Base-by-base conservation (phyloP, 2,329 filamentous ascomycete species). In the Sporothrix euskadiensis region DNA sequence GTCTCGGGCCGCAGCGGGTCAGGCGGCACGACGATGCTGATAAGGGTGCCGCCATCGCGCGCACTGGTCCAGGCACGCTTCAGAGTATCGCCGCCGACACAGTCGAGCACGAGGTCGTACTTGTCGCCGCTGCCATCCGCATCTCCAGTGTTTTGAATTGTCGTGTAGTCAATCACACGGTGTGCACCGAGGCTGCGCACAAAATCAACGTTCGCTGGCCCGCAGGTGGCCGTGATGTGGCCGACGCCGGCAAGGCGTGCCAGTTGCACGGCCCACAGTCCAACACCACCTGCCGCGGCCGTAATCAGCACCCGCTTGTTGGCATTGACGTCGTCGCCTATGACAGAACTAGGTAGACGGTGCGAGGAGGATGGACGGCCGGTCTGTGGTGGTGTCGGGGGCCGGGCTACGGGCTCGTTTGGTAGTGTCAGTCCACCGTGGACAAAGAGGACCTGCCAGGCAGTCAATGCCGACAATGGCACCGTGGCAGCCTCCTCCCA, bases 401-500 rank as follows among this genome's bases (percentile, higher is more conserved):
- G 54, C 35, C 61, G 69, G 1, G 30, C 3, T 6, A 65, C 19
- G 12, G 70, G 71, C 32, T 26, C 61, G 32, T 26, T 32, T 0
- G 76, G 76, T 52, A 68, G 39, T 5, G 22, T 52, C 19, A 78
- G 59, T 10, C 75, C 75, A 9, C 71, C 73, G 65, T 75, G 74
- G 3, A 71, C 72, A 73, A 78, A 79, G 10, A 79, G 76, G 2
- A 76, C 77, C 66, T 78, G 77, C 75, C 75, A 78, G 9, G 77
- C 78, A 7, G 76, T 76, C n/a, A 77, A 57, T 4, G 70, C 77
- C 49, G 77, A 76, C 39, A 77, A 63, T 4, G 78, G 78, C 30
- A 78, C 75, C 0, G 77, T 73, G 14, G 78, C 78, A 8, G 76
- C 76, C 63, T 78, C 74, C n/a, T 76, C 78, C 78, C 77, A 79